Percentiles rank a stretch among this genome's conserved stretches.
phyloP scores from a whole-genome alignment of 2,329 filamentous ascomycete species.

The Fonsecaea pugnacius region DNA sequence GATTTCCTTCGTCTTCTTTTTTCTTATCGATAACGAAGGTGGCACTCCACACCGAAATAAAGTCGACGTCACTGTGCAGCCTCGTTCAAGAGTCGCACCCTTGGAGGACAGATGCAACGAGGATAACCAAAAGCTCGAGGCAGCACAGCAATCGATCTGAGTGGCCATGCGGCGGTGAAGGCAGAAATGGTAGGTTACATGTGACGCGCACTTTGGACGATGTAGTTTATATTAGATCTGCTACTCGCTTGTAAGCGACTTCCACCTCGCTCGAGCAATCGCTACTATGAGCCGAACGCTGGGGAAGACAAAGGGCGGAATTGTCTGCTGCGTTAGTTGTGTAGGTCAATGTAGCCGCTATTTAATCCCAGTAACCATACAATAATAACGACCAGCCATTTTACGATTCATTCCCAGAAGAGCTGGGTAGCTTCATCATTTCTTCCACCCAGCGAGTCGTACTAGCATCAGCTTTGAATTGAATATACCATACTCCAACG shows the following conservation, averaged over 20 bases:
- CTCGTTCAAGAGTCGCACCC: not conserved
- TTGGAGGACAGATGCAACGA: not conserved
- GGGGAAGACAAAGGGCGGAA: too few species aligned
- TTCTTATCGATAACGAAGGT: conserved; percentile 1
- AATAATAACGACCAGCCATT: not conserved
- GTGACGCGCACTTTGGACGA: too few species aligned
- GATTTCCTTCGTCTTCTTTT: not conserved
- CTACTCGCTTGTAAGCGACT: too few species aligned
- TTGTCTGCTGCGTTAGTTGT: too few species aligned
- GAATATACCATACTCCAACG: not conserved
- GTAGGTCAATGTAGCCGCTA: too few species aligned
- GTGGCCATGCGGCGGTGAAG: too few species aligned
- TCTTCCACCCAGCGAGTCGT: not conserved
- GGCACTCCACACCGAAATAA: not conserved
- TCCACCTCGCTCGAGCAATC: too few species aligned
- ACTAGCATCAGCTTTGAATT: not conserved
- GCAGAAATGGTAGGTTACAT: too few species aligned
- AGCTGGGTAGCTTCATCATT: not conserved
- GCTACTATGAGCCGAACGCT: too few species aligned
- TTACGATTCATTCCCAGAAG: not conserved
- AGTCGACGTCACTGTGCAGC: not conserved
- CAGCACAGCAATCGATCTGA: too few species aligned
- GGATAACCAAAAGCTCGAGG: not conserved
- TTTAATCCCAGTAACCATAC: not conserved
- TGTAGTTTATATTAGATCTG: too few species aligned